Conservation (phyloP, 257 asterid species). For the Solanum okadae region DNA sequence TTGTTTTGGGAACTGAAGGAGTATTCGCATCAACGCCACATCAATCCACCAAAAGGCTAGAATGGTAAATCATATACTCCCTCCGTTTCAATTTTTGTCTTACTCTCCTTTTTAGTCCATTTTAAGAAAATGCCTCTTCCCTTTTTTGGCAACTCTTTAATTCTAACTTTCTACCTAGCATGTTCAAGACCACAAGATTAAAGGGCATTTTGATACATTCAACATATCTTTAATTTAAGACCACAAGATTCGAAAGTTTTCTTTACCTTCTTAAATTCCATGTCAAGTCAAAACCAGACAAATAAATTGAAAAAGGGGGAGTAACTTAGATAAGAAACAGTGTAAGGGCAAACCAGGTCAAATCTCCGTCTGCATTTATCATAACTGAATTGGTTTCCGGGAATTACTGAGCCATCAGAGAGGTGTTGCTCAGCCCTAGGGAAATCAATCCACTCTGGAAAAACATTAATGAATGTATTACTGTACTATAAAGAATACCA, state of each 20-base stretch:
- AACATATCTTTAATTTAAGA: neutral
- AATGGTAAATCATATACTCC: neutral
- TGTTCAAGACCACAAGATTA: neutral
- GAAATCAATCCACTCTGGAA: slow-evolving; percentile 97
- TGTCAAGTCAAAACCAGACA: neutral
- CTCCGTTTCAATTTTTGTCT: neutral
- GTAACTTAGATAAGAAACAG: neutral
- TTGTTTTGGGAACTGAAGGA: neutral
- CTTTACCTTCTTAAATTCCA: neutral
- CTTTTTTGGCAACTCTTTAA: neutral
- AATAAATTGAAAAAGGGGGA: neutral
- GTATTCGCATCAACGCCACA: neutral
- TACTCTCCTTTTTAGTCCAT: neutral
- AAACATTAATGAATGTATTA: neutral
- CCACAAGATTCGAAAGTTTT: neutral
- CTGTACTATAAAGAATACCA: neutral
- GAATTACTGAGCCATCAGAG: slow-evolving; percentile 60
- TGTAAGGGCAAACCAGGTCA: slow-evolving; percentile 59
- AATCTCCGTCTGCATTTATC: slow-evolving; percentile 98
- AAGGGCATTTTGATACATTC: neutral
- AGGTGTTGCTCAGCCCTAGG: slow-evolving; percentile 83
- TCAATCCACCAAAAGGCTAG: neutral
- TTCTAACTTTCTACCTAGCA: neutral
- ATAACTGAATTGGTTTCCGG: slow-evolving; percentile 71
- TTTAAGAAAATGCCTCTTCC: neutral